Conservation (phyloP, 345 rosid genomes). For the Populus deltoides region DNA sequence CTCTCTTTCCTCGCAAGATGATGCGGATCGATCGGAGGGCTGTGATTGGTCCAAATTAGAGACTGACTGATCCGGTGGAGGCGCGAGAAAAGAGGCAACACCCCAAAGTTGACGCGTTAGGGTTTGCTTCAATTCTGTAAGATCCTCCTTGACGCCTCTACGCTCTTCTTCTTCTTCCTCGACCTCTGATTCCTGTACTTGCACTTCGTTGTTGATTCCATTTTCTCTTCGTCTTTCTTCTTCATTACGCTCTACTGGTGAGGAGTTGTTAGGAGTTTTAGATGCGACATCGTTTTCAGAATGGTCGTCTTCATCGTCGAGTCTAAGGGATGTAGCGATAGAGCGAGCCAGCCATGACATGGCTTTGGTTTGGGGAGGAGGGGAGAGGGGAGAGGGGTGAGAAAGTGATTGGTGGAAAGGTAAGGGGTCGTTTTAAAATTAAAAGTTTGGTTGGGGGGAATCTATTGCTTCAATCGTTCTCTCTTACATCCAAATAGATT, state of each 20-base stretch:
- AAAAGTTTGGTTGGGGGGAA: background rate
- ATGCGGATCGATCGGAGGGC: conserved; percentile 25
- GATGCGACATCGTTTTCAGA: conserved; percentile 30
- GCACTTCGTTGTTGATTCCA: conserved; percentile 9
- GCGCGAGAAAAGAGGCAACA: conserved; percentile 87
- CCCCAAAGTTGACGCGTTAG: conserved; percentile 82
- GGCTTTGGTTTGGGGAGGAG: background rate
- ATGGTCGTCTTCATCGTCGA: conserved; percentile 5
- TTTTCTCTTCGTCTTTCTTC: conserved; percentile 16
- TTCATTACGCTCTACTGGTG: conserved; percentile 14
- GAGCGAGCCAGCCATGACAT: conserved; percentile 95
- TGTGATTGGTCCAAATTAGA: conserved; percentile 13
- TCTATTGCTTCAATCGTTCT: background rate
- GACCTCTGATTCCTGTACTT: background rate
- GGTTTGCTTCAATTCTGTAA: conserved; percentile 68
- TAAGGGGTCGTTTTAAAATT: conserved; percentile 4
- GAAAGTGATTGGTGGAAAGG: conserved; percentile 21
- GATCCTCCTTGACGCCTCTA: conserved; percentile 86
- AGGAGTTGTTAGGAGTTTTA: background rate
- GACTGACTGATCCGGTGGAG: conserved; percentile 33
- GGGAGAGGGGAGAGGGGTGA: conserved; percentile 7
- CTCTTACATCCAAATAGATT: background rate
- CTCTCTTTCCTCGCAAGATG: conserved; percentile 28
- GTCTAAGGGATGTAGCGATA: conserved; percentile 69
- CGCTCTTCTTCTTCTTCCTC: conserved; percentile 43